Base-by-base conservation (phyloP, 805 yeast genomes). In the Candida patagonica region DNA sequence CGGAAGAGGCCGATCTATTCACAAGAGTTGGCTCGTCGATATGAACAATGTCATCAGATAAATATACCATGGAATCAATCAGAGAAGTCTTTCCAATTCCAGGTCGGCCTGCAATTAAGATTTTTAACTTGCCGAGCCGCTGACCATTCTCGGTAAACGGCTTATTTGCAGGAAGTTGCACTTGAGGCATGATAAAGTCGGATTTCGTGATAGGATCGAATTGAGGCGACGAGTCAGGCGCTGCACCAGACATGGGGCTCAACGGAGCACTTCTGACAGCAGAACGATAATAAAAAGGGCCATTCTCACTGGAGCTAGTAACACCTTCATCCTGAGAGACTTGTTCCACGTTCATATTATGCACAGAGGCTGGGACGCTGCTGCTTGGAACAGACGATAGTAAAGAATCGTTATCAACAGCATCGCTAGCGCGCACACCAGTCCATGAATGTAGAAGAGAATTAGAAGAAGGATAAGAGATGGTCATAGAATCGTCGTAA, bases 61-160 rank as follows among this genome's bases (percentile, higher is more conserved):
- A 73, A 57, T 82, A 92, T 62, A 84, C 81, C 41, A 86, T 60
- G 1, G 95, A 84, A 62, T 82, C 81, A 60, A 86, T 70, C 46
- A 84, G 83, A 0, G 92, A 80, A 17, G 92, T 80, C 59, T 85
- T 85, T 45, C 95, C 95, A 38, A 84, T 65, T 6, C 94, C 94
- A 34, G 85, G 75, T 58, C 84, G 95, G 53, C 95, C 95, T 26
- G 86, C 85, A 21, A 85, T 78, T 87, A 85, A 40, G 12, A 53
- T 38, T 37, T 53, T 48, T 12, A 53, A 41, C 34, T 53, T 53
- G 21, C 57, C 57, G 30, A 53, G 39, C 6, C 37, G 40, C 27
- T 51, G 40, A 1, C 57, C 57, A 8, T 33, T 42, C 5, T 40
- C 30, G 2, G 55, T 53, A 38, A 49, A 53, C 13, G 51, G 48